Base-by-base conservation (phyloP, 2,329 filamentous ascomycete species). In the Trichocomaceae sp. region DNA sequence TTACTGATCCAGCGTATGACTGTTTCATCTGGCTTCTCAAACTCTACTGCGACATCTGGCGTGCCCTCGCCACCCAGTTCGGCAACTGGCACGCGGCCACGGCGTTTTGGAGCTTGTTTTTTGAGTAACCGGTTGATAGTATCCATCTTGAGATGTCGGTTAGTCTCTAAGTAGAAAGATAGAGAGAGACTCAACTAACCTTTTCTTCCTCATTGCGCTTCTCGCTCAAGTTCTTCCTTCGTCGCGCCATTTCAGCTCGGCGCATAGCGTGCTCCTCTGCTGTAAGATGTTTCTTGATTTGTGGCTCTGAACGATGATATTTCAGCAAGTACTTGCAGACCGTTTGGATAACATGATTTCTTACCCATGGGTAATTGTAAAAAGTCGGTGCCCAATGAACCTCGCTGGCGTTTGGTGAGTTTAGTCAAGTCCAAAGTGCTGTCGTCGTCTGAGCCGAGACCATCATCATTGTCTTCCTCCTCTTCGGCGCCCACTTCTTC, bases 201-300 rank as follows among this genome's bases (percentile, higher is more conserved):
- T 88, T 89, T 69, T 88, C 86, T 72, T 89, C 86, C 64, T 88
- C 85, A 54, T 87, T 86, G n/a, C 85, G 80, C 73, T 88, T 87
- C 71, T 88, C 86, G 56, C 83, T 86, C 31, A 88, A 75, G 60
- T 88, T 88, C 72, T 88, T 88, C 57, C 86, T 76, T 52, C 86
- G 78, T 54, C 86, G 75, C 8, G 86, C 86, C 85, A 88, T 88
- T 67, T 89, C 86, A 7, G 84, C 83, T 54, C 86, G 77, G 48
- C 86, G 80, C 81, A 87, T 87, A 47, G 83, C 83, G 64, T 86
- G 83, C 64, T 89, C 86, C 66, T 87, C 86, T 0, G 83, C 85
- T 0, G 85, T 87, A 48, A 88, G 74, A 61, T 86, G 83, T 64
- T 88, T 86, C 71, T 86, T 86, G 66, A 84, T 81, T 71, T 86